A percentile compares a stretch with the other conserved stretches of the same genome.
Conservation (phyloP, 2,329 filamentous ascomycete species). For the Penicillium expansum region DNA sequence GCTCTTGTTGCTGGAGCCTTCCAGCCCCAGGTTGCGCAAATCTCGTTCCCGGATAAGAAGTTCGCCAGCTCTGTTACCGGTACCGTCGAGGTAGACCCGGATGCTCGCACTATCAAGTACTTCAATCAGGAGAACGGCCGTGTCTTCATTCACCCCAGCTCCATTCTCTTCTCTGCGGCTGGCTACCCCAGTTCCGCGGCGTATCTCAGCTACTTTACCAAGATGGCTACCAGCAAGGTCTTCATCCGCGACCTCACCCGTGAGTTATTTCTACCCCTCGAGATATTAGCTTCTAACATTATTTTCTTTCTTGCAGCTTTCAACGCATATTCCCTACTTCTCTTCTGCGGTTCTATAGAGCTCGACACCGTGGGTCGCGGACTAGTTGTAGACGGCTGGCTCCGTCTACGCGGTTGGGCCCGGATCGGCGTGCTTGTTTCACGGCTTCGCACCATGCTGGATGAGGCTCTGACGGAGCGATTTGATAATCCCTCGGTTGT, state of each 20-base stretch:
- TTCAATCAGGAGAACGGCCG: slow-evolving; percentile 81
- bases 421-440: slow-evolving; percentile 87
- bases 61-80: slow-evolving; percentile 84
- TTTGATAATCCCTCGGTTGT: slow-evolving; percentile 70
- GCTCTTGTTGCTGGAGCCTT: slow-evolving; percentile 72
- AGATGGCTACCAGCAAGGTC: slow-evolving; percentile 88
- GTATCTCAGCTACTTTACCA: slow-evolving; percentile 86
- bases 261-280: slow-evolving; percentile 47
- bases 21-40: slow-evolving; percentile 82
- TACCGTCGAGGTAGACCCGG: slow-evolving; percentile 87
- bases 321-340: slow-evolving; percentile 80
- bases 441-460: slow-evolving; percentile 78
- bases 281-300: slow-evolving; percentile 6
- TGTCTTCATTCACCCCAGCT: slow-evolving; percentile 90
- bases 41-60: slow-evolving; percentile 93
- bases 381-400: slow-evolving; percentile 87
- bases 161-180: slow-evolving; percentile 79
- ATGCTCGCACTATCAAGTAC: slow-evolving; percentile 88
- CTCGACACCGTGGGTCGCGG: slow-evolving; percentile 86
- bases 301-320: slow-evolving; percentile 54
- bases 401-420: slow-evolving; percentile 84
- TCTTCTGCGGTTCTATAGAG: slow-evolving; percentile 81
- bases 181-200: slow-evolving; percentile 70
- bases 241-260: slow-evolving; percentile 89
- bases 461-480: slow-evolving; percentile 75